Evolutionary conservation across 148 eudicot genomes (phyloP).

Genomic region (Pharnaceum exiguum): DNA sequence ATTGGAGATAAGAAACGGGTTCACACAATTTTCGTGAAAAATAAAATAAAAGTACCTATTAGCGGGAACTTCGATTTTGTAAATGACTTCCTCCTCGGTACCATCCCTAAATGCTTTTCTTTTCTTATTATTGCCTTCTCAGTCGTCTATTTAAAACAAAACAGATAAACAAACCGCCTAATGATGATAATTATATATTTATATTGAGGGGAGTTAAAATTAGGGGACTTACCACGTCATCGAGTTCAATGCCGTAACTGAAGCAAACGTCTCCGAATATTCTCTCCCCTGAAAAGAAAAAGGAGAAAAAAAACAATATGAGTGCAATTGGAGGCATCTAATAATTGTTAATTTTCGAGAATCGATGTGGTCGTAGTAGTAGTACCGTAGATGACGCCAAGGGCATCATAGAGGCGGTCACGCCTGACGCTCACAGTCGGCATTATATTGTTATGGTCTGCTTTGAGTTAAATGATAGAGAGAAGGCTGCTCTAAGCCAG

Average conservation of each 20-base stretch:
- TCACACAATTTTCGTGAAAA: background rate
- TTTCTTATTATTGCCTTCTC: slow-evolving; percentile 85
- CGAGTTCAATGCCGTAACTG: slow-evolving; percentile 93
- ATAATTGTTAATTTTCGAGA: background rate
- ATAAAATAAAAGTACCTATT: slow-evolving; percentile 48
- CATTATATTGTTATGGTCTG: too few species aligned
- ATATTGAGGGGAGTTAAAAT: background rate
- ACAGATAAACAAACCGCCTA: background rate
- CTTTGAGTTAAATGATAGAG: too few species aligned
- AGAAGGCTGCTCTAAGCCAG: too few species aligned
- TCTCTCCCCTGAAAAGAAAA: slow-evolving; percentile 36
- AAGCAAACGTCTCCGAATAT: slow-evolving; percentile 84
- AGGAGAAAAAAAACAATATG: background rate
- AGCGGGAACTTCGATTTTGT: slow-evolving; percentile 93
- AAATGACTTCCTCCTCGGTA: slow-evolving; percentile 72
- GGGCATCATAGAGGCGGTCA: slow-evolving; percentile 67
- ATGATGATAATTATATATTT: background rate
- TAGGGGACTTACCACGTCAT: slow-evolving; percentile 66
- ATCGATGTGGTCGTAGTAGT: background rate
- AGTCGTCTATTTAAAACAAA: slow-evolving; percentile 52
- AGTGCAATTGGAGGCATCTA: background rate
- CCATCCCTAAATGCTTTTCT: slow-evolving; percentile 74
- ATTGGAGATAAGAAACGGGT: background rate
- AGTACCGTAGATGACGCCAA: slow-evolving; percentile 46
- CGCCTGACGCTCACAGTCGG: slow-evolving; percentile 82